phyloP scores from a whole-genome alignment of 2,329 filamentous ascomycete species.

The Epichloe gansuensis region DNA sequence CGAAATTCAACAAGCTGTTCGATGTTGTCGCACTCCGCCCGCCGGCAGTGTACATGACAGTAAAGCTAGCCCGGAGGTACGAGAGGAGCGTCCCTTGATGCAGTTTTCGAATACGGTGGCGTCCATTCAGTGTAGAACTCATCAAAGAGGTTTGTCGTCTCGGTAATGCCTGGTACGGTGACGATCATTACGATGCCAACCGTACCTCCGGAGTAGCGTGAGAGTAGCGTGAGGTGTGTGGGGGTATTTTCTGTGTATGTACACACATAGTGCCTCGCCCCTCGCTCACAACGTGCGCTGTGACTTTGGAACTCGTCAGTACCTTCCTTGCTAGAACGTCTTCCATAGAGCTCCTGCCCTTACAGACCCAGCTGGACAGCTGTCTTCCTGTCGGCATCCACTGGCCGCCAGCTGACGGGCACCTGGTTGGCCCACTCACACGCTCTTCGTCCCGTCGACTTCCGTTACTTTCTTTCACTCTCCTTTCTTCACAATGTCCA shows the following conservation, averaged over 20 bases:
- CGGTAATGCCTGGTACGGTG: too few species aligned
- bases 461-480: slow-evolving; percentile 1
- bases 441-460: slow-evolving; percentile 8
- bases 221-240: not conserved
- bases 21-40: too few species aligned
- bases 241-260: too few species aligned
- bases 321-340: not conserved
- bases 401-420: slow-evolving; percentile 4
- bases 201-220: too few species aligned
- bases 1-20: too few species aligned
- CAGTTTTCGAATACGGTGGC: too few species aligned
- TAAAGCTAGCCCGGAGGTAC: too few species aligned
- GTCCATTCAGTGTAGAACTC: too few species aligned
- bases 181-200: not conserved
- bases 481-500: slow-evolving; percentile 8
- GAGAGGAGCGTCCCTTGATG: too few species aligned
- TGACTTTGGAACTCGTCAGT: not conserved
- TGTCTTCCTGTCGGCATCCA: not conserved
- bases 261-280: too few species aligned
- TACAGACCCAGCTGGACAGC: not conserved
- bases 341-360: not conserved
- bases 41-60: too few species aligned
- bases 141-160: too few species aligned
- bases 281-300: not conserved
- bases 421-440: slow-evolving; percentile 5